phyloP scores from a whole-genome alignment of 352 stramenopile species.

The Peronospora destructor region DNA sequence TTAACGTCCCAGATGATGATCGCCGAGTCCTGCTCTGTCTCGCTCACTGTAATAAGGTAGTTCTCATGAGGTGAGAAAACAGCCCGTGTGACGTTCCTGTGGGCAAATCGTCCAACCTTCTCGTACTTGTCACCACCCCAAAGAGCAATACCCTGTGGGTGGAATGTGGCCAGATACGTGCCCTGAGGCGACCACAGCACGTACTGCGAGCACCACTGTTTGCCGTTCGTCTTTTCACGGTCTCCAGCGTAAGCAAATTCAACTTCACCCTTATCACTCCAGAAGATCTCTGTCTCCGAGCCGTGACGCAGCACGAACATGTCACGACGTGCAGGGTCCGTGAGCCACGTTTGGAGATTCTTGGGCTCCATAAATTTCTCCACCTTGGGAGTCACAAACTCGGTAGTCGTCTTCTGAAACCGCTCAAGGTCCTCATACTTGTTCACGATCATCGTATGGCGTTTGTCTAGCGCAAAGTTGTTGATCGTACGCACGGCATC shows the following conservation, averaged over 20 bases:
- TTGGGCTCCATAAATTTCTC: constrained; percentile 88
- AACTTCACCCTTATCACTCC: constrained; percentile 84
- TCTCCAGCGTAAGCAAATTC: constrained; percentile 93
- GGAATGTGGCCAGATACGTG: constrained; percentile 97
- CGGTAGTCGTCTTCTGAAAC: constrained; percentile 54
- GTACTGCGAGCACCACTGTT: constrained; percentile 97
- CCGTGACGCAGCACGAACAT: constrained; percentile 93
- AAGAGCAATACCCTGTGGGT: constrained; percentile 94
- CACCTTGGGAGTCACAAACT: constrained; percentile 75
- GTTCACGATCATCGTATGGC: constrained; percentile 92
- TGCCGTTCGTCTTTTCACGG: constrained; percentile 92
- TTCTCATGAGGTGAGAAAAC: constrained; percentile 95
- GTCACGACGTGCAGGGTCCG: constrained; percentile 87
- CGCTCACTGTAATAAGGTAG: constrained; percentile 96
- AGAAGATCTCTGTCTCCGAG: constrained; percentile 95
- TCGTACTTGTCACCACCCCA: constrained; percentile 96
- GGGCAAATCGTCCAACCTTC: constrained; percentile 94
- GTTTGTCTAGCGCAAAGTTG: constrained; percentile 94
- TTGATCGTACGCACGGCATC: constrained; percentile 81
- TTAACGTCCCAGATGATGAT: constrained; percentile 97
- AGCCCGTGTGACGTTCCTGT: constrained; percentile 91
- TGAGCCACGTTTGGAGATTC: constrained; percentile 91
- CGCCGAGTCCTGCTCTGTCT: constrained; percentile 87
- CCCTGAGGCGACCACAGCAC: constrained; percentile 95
- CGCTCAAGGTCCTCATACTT: constrained; percentile 87